Base-by-base conservation (phyloP, 495 filamentous ascomycete genomes). In the Annulohypoxylon bovei region DNA sequence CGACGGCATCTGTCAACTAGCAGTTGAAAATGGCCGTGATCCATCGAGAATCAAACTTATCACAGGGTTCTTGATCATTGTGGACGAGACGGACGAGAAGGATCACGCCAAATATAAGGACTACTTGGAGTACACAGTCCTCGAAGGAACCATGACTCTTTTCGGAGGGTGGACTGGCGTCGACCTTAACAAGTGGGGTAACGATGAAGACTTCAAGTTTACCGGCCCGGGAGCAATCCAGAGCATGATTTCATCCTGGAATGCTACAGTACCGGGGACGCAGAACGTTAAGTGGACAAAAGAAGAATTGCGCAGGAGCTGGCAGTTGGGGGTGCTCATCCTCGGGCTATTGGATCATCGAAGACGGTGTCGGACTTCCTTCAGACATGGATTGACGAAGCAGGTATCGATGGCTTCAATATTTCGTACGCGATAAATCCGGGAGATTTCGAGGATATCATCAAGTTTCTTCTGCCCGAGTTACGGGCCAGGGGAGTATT, bases 81-180 rank as follows among this genome's bases (percentile, higher is more conserved):
- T 88, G 14, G 85, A 82, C 7, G 57, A 72, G 11, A 85, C 82
- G 0, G 80, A 85, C 16, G 85, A 84, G 59, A 85, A 86, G 49
- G 85, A 85, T 0, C 56, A 74, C 66, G 81, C 73, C 1, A 87
- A 87, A 62, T 81, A 82, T 49, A 76, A 81, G 23, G 80, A 83
- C 27, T 57, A 79, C 42, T 78, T 81, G 73, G 78, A 81, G 32
- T 80, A 83, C 47, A 81, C 79, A 2, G 81, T 78, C 1, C 76
- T 80, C 6, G 74, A 82, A 18, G 85, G 83, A 12, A 84, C 81
- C 0, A 68, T 88, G 33, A 85, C 83, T 0, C 76, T 85, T 28
- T 85, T 87, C 64, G 79, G 78, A 40, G 83, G 83, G n/a, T 86
- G 82, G 80, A 85, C 85, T 5, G 84, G 85, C 6, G 81, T 87